phyloP scores from a whole-genome alignment of 805 yeast genomes.

The Metschnikowia gruessii region DNA sequence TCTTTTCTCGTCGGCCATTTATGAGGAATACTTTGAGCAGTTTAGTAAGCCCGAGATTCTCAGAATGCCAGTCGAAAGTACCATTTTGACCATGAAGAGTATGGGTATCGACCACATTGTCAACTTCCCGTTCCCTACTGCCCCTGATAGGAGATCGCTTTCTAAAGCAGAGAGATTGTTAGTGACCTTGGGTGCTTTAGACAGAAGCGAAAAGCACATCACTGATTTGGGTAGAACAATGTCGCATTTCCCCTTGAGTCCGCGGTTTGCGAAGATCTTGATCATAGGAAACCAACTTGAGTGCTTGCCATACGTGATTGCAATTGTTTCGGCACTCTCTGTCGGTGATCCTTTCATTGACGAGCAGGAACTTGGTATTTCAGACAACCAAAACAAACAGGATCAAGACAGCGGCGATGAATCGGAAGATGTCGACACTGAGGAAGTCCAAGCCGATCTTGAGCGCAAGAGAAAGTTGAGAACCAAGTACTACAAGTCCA shows the following conservation, averaged over 20 bases:
- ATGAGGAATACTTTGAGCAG: conserved; percentile 76
- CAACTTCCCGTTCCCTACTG: conserved; percentile 95
- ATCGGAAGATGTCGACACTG: conserved; percentile 34
- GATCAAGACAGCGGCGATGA: conserved; percentile 34
- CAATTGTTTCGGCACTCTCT: conserved; percentile 86
- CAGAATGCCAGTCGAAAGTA: conserved; percentile 94
- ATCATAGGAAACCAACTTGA: conserved; percentile 82
- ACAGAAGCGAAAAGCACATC: conserved; percentile 46
- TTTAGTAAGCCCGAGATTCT: conserved; percentile 87
- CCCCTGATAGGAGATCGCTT: conserved; percentile 67
- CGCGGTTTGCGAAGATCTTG: conserved; percentile 88
- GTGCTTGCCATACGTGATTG: conserved; percentile 85
- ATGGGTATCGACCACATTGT: conserved; percentile 92
- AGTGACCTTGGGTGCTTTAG: conserved; percentile 75
- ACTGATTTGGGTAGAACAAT: conserved; percentile 81
- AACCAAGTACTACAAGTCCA: conserved; percentile 54
- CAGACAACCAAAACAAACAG: conserved; percentile 12
- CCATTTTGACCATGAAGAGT: conserved; percentile 92
- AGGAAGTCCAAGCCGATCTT: conserved; percentile 33
- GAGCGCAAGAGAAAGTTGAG: conserved; percentile 44
- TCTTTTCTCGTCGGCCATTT: conserved; percentile 89
- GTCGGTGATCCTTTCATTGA: conserved; percentile 88
- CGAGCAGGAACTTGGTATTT: conserved; percentile 70
- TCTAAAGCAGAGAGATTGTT: conserved; percentile 65
- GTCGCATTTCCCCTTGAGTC: conserved; percentile 90